Base-by-base conservation (phyloP, 306 rosid genomes). In the Sindora glabra region DNA sequence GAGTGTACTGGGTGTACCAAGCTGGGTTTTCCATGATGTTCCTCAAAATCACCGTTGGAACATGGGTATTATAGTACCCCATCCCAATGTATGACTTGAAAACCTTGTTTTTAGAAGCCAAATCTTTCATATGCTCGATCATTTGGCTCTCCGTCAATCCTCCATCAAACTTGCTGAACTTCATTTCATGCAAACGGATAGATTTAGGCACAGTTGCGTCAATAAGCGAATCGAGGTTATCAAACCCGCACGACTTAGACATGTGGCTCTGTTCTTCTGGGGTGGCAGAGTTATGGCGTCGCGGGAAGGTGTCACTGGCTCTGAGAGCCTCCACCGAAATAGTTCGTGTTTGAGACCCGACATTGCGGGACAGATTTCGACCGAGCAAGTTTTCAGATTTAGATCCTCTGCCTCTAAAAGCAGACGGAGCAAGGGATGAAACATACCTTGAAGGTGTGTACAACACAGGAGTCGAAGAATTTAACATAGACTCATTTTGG, bases 1-100 rank as follows among this genome's bases (percentile, higher is more conserved):
- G 99, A 0, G 99, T 94, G 71, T 94, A 94, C 51, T 94, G 99
- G 1, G 99, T 94, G 59, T 94, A 94, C 99, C 99, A 94, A 48
- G 89, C 99, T 39, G 99, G 99, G 33, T 94, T 94, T 46, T 94
- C 99, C 97, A 94, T 75, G 1, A 94, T 83, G 67, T 94, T 94
- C 81, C 99, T 89, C 86, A 89, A 79, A 60, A 94, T 89, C 50
- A 79, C 99, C 18, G 94, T 95, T 2, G 99, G 99, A 44, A 94
- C 99, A 58, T 82, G 56, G 10, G 99, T 94, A 72, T 94, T 84
- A 15, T 86, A 84, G 69, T 94, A 94, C 8, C 99, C 99, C 99
- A 94, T 89, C 21, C 99, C 99, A 55, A 94, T 86, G 40, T 7
- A 80, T 0, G 95, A 86, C 64, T 86, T 94, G 54, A 86, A 94